Evolutionary conservation across 345 rosid species (phyloP).

Genomic region (Brassica rapa): DNA sequence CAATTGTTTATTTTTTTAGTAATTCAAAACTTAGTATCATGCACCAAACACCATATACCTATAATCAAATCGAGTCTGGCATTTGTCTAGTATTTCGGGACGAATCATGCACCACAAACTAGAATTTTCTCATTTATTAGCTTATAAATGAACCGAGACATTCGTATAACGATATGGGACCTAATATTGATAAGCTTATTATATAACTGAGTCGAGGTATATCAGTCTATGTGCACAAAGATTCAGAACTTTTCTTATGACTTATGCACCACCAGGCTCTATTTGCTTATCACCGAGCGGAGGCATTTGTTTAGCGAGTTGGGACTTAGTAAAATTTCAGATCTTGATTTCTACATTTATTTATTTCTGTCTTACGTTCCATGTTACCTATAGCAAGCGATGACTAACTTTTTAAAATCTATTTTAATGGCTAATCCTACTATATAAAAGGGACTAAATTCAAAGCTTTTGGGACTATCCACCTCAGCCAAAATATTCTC

Average conservation of each 20-base stretch:
- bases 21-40: too few relatives aligned
- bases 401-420: neutral
- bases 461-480: too few relatives aligned
- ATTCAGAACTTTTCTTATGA: neutral
- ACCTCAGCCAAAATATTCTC: too few relatives aligned
- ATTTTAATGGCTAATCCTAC: neutral
- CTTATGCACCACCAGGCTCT: neutral
- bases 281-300: neutral
- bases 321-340: neutral
- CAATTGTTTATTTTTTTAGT: too few relatives aligned
- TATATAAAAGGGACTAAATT: too few relatives aligned
- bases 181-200: neutral
- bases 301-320: neutral
- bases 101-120: neutral
- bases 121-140: neutral
- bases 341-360: neutral
- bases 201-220: neutral
- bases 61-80: neutral
- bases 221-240: neutral
- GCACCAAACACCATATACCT: neutral
- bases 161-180: neutral
- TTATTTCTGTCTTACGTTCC: neutral
- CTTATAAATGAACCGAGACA: neutral
- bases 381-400: neutral
- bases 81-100: neutral